Evolutionary conservation across 345 rosid genomes (phyloP).

Genomic region (Erodium maritimum): DNA sequence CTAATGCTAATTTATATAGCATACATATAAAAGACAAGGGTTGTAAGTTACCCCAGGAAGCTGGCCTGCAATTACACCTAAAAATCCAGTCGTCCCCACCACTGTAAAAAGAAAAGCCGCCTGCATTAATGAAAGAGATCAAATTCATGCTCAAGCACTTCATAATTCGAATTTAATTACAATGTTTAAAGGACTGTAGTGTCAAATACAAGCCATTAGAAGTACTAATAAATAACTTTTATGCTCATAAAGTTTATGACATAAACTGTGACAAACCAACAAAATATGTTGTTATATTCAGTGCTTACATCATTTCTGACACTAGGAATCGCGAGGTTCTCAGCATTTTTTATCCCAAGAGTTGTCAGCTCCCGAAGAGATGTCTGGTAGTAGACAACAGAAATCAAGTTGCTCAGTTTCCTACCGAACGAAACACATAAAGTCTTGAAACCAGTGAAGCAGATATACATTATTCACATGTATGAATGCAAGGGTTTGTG

Average conservation of each 20-base stretch:
- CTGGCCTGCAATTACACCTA: constrained; percentile 79
- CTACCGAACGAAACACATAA: not conserved
- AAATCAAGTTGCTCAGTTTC: not conserved
- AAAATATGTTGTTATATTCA: not conserved
- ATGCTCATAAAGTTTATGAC: no score
- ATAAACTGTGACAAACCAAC: not conserved
- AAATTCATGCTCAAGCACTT: constrained; percentile 10
- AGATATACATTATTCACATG: constrained; percentile 5
- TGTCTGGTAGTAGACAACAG: constrained; percentile 34
- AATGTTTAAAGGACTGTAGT: not conserved
- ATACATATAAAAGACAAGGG: not conserved
- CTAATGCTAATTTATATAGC: not conserved
- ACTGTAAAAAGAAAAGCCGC: constrained; percentile 90
- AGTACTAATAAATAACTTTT: not conserved
- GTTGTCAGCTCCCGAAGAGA: constrained; percentile 68
- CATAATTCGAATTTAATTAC: not conserved
- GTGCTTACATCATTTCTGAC: constrained; percentile 79
- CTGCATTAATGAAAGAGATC: constrained; percentile 50
- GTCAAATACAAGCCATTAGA: not conserved
- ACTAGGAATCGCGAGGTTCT: constrained; percentile 88
- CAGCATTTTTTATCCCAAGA: constrained; percentile 79
- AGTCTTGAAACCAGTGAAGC: constrained; percentile 4
- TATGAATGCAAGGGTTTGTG: constrained; percentile 9
- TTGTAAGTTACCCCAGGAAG: constrained; percentile 69
- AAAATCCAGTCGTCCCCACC: constrained; percentile 69